Evolutionary conservation across 345 rosid species (phyloP), one percentile per base, ranked within the genome.

Genomic region (Turritis glabra): DNA sequence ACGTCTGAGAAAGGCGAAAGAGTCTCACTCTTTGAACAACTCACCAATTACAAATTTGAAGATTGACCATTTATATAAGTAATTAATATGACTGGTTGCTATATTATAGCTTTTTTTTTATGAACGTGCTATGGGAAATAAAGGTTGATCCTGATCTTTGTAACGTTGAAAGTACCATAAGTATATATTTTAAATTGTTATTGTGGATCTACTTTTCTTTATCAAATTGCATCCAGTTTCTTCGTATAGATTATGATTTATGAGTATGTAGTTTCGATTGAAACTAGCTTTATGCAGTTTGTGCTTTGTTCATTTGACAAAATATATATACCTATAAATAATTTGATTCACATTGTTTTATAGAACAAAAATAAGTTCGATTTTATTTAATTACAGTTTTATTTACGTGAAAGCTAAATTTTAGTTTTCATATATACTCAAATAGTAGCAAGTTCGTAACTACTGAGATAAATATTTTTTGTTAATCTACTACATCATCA

Each of bases 21-120:
- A 48, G 73, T 74, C 41, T 37, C 46, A 51, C 47, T 48, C 79
- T 75, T 29, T 59, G 18, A 48, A 59, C 68, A 75, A 48, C 55
- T 66, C 73, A 59, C 69, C 74, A 29, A n/a, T 67, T 50, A 51
- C 55, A 51, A 47, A 51, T 48, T 67, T 29, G 18, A 67, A 50
- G 64, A 52, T 51, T 50, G 55, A 67, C 47, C 50, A 67, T 72
- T 19, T 75, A 29, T 59, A 58, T 50, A 46, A 7, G 10, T 44
- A 60, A 15, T 19, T 67, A 15, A 21, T 50, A 29, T 40, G 35
- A 51, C 3, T 59, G 32, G 60, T 67, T 74, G 17, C 22, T 48
- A 22, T 37, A 37, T 13, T 53, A 30, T 64, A 53, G 21, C 1
- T 52, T 22, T 25, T 52, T 32, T 35, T 38, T 29, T 15, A 15